Percentiles rank a stretch among this genome's conserved stretches.
These are phyloP conservation scores for Trametes maxima DNA, from an alignment of 768 basidiomycete genomes.

Conservation along the genomic window DNA sequence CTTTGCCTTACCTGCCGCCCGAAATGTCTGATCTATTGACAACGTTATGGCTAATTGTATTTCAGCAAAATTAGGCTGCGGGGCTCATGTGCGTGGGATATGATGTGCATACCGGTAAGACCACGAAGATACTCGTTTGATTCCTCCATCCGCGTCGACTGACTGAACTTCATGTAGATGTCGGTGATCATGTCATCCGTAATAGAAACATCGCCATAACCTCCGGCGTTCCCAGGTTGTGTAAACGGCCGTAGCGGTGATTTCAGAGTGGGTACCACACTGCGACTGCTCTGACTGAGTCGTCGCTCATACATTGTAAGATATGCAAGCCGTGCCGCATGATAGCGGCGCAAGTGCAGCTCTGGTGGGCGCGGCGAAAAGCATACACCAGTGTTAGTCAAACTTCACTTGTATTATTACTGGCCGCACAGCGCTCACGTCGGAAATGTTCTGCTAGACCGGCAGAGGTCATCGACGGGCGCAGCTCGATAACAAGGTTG, in stretches of 20 bases:
- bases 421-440: slow-evolving; percentile 15
- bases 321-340: neutral
- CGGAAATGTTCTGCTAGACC: slow-evolving; percentile 29
- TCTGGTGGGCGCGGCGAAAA: no score
- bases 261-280: no score
- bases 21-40: slow-evolving; percentile 10
- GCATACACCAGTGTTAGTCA: no score
- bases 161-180: slow-evolving; percentile 22
- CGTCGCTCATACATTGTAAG: neutral
- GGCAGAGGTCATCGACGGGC: slow-evolving; percentile 23
- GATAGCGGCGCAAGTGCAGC: neutral
- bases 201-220: slow-evolving; percentile 16
- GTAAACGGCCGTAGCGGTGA: neutral
- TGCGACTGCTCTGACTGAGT: neutral
- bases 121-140: slow-evolving; percentile 6
- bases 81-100: no score
- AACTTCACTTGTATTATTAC: neutral
- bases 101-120: slow-evolving; percentile 6
- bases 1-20: neutral
- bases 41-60: slow-evolving; percentile 2
- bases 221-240: neutral
- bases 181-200: slow-evolving; percentile 28
- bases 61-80: no score
- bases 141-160: slow-evolving; percentile 20
- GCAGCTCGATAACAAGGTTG: slow-evolving; percentile 30